These are phyloP conservation scores for Ustilago hordei DNA, from an alignment of 1,284 basidiomycete species.

Conservation along the genomic window DNA sequence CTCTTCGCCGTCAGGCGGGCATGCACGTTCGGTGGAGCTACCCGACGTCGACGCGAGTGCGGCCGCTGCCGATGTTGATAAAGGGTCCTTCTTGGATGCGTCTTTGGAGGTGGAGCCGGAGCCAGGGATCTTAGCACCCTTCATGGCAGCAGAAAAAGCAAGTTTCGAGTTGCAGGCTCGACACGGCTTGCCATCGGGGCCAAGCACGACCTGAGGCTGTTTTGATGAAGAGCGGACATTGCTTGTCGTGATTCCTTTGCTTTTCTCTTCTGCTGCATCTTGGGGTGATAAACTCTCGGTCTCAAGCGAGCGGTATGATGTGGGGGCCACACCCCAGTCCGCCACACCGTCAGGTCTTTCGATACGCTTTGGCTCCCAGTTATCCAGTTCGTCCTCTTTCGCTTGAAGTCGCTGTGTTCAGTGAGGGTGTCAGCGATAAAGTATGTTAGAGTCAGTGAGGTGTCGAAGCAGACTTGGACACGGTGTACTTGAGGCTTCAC, in stretches of 20 bases:
- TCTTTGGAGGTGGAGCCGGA: neutral
- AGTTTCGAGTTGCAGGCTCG: slow-evolving; percentile 66
- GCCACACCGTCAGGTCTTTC: slow-evolving; percentile 83
- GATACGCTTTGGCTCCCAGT: slow-evolving; percentile 90
- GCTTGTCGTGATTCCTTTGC: slow-evolving; percentile 24
- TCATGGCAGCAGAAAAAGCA: slow-evolving; percentile 64
- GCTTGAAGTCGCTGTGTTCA: slow-evolving; percentile 41
- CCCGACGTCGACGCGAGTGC: slow-evolving; percentile 10
- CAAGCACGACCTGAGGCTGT: slow-evolving; percentile 53
- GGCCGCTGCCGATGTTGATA: slow-evolving; percentile 3
- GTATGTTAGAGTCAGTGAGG: slow-evolving; percentile 1
- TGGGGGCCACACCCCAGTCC: slow-evolving; percentile 85
- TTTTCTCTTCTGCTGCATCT: slow-evolving; percentile 26
- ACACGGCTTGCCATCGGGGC: slow-evolving; percentile 69
- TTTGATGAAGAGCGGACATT: slow-evolving; percentile 20
- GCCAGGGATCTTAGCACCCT: slow-evolving; percentile 22
- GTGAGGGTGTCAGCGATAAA: neutral
- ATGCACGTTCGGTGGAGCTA: slow-evolving; percentile 10
- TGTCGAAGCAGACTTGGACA: neutral
- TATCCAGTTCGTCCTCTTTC: slow-evolving; percentile 80
- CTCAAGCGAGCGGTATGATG: slow-evolving; percentile 28
- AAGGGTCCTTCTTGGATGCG: neutral
- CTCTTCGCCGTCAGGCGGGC: slow-evolving; percentile 66
- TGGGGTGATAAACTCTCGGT: slow-evolving; percentile 70
- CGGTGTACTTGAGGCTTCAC: slow-evolving; percentile 15